A percentile compares a stretch with the other conserved stretches of the same genome.
These are phyloP conservation scores for Petrea volubilis DNA, from an alignment of 257 asterid genomes.

Conservation along the genomic window DNA sequence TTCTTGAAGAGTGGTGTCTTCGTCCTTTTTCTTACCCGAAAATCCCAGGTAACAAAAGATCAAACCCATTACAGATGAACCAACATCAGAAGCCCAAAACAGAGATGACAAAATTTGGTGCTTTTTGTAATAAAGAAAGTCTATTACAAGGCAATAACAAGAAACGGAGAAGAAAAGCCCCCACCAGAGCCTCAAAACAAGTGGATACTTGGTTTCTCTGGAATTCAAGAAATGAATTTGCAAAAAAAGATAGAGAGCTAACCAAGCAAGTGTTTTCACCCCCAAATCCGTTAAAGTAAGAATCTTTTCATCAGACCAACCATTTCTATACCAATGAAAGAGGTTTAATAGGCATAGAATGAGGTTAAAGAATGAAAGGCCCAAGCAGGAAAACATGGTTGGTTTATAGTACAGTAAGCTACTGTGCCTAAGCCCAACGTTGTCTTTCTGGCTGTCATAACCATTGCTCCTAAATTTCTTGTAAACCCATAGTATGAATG, in stretches of 20 bases:
- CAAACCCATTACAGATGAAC: constrained; percentile 46
- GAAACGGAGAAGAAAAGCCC: constrained; percentile 54
- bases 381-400: constrained; percentile 41
- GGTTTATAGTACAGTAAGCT: constrained; percentile 34
- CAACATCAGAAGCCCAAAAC: constrained; percentile 70
- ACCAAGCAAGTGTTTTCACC: constrained; percentile 58
- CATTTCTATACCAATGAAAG: constrained; percentile 65
- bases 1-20: constrained; percentile 43
- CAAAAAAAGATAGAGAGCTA: constrained; percentile 49
- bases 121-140: constrained; percentile 46
- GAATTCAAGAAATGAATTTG: constrained; percentile 39
- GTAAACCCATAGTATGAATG: constrained; percentile 41
- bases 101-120: constrained; percentile 35
- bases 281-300: constrained; percentile 57
- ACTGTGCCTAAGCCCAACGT: constrained; percentile 3
- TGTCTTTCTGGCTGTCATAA: constrained; percentile 25
- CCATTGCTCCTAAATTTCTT: constrained; percentile 22
- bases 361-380: constrained; percentile 51
- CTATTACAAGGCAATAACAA: constrained; percentile 63
- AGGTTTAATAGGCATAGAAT: constrained; percentile 45
- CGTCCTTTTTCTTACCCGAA: constrained; percentile 37
- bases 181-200: constrained; percentile 75
- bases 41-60: constrained; percentile 53
- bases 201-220: constrained; percentile 51
- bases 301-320: constrained; percentile 75